Base-by-base conservation (phyloP, 805 yeast genomes). In the Wickerhamiella brachini region DNA sequence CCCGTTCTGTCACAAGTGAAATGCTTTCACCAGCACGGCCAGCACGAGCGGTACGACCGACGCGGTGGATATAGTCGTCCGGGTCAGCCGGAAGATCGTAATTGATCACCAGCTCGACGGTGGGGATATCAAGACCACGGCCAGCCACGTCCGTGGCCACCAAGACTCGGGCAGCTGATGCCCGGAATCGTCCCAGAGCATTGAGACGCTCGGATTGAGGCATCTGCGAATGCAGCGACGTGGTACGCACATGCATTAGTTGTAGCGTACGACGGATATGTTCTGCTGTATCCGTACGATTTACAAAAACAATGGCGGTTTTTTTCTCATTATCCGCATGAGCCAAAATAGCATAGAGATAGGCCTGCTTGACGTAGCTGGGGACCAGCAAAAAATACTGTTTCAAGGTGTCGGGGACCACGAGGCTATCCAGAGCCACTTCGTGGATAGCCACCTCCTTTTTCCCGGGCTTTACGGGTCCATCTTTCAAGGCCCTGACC, bases 41-140 rank as follows among this genome's bases (percentile, higher is more conserved):
- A 2, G 97, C 97, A 76, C 98, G 84, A 9, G 97, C 98, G 12
- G 98, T 90, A 78, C 98, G 85, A 71, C 98, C 98, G 10, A 90
- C 95, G 66, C 98, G 75, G 68, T 93, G 98, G 50, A 93, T 88
- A 61, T 86, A 93, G 56, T 93, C 96, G 62, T 93, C 96, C 2
- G 97, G 85, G 62, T 93, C 97, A 0, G 93, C 88, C 5, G 98
- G 98, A 22, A 93, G 78, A 62, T 93, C 97, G 62, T 78, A 93
- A 64, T 93, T 93, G 23, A 93, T 69, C 23, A 93, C 97, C 58
- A 93, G 71, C 62, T 82, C 90, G 2, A 93, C 98, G 8, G 79
- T 74, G 10, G 97, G 98, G 51, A 93, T 93, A 74, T 93, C 98
- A 57, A 93, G 75, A 65, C 98, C 98, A 77, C 98, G 80, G 26